Evolutionary conservation across 176 grass and related monocot species (phyloP), one percentile per base, ranked within the genome.

Genomic region (Hsuehochloa calcarea): DNA sequence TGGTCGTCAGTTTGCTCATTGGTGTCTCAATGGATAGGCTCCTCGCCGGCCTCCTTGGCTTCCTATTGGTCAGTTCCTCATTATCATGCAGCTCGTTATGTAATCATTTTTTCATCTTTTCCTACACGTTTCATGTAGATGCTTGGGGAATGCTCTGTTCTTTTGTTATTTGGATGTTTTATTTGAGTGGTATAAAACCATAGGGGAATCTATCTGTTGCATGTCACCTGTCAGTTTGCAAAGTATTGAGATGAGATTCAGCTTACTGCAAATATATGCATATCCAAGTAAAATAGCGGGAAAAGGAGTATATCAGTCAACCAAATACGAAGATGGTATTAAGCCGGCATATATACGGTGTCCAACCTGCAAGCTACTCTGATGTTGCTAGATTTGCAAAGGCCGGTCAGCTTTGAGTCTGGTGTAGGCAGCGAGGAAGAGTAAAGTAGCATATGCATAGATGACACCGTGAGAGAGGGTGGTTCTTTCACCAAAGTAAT

Each of bases 41-140:
- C 51, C 10, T 84, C 20, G 34, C 75, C 47, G 49, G 60, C 45
- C 26, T 92, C 26, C 84, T 92, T 29, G 75, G 79, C 54, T 80
- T 86, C 54, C 79, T 92, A 46, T 56, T 89, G 87, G 90, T 89
- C 79, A 89, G 86, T 84, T 74, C 68, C 80, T 90, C 51, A 55
- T 23, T 50, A 26, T 67, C 82, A 74, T 16, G 40, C 40, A 50
- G n/a, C 26, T 68, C 43, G 6, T 43, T 13, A 19, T 63, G 4
- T 44, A 14, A 34, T 1, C 31, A 34, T 41, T 31, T 80, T 29
- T 34, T 55, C 65, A 25, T 54, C 9, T 10, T 35, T 60, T 77
- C 23, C 6, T 37, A 55, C 19, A 16, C 8, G 37, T 12, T 87
- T 6, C 5, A 47, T 59, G 27, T 61, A 81, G 8, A 59, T 17